Base-by-base conservation (phyloP, 768 basidiomycete species). In the Mycena pura region DNA sequence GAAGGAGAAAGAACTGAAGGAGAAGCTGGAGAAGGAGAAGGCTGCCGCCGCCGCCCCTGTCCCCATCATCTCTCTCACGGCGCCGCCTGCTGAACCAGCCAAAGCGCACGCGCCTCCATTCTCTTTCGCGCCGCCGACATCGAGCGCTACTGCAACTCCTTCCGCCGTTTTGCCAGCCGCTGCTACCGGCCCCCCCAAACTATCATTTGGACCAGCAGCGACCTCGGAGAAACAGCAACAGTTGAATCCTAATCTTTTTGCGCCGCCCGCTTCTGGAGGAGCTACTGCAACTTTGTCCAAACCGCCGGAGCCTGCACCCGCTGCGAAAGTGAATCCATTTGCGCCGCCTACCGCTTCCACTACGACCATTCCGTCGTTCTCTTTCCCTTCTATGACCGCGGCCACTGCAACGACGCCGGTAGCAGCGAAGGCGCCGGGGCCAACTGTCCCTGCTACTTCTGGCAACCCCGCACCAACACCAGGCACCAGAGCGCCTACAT, bases 1-100 rank as follows among this genome's bases (percentile, higher is more conserved):
- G 28, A 80, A 82, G 67, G 77, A 78, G 45, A 75, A 74, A 68
- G 65, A 67, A 36, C 57, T 75, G 31, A 79, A 81, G 68, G 78
- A 79, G 51, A 75, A 74, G 68, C 79, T 79, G 69, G 79, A 80
- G 60, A 72, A 71, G 62, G 76, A 77, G 63, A 74, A 71, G 55
- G 28, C 63, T 41, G 55, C 71, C 19, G 52, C 71, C 31, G 67
- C 63, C 45, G 73, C 70, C 17, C 70, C 77, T 36, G 21, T 72
- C 48, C 73, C 77, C 9, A 68, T 66, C 0, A 73, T 76, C 32
- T 69, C 70, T 36, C 61, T 74, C 24, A 73, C 70, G 38, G 56
- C 63, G 27, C 71, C 69, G 44, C 44, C 64, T 17, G 38, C 63
- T 9, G 34, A 63, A 39, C 25, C 64, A 24, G 58, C 68, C 24